Evolutionary conservation across 2,329 filamentous ascomycete genomes (phyloP).

Genomic region (Colletotrichum sp.): DNA sequence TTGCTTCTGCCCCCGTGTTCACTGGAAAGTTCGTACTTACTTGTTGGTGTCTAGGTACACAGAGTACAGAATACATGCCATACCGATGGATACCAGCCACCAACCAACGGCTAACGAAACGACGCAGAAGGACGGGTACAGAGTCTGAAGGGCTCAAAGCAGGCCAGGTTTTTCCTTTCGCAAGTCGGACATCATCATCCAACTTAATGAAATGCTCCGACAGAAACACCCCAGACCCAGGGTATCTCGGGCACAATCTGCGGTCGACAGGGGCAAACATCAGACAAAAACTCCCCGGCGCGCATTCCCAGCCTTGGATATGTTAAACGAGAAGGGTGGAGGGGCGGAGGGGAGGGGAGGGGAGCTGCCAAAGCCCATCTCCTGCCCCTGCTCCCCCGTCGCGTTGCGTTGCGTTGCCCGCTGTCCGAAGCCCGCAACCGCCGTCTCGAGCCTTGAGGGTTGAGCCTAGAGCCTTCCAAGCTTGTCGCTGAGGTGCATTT

Average conservation of each 20-base stretch:
- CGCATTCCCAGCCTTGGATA: not conserved
- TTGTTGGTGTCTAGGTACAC: not conserved
- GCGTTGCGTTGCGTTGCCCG: not conserved
- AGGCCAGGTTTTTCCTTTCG: not conserved
- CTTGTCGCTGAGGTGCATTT: not conserved
- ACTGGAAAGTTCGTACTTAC: not conserved
- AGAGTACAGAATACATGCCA: not conserved
- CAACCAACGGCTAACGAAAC: not conserved
- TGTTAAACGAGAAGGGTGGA: not conserved
- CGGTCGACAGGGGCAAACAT: conserved; percentile 7
- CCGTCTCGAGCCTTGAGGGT: not conserved
- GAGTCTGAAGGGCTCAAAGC: not conserved
- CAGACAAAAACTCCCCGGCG: conserved; percentile 16
- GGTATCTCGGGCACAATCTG: conserved; percentile 14
- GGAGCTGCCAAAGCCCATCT: not conserved
- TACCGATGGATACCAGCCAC: not conserved
- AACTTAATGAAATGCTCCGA: conserved; percentile 21
- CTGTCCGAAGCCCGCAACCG: not conserved
- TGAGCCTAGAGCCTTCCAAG: not conserved
- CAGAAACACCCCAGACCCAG: conserved; percentile 17
- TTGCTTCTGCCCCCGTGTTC: not conserved
- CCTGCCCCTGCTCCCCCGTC: not conserved
- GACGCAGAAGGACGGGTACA: not conserved
- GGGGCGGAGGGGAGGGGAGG: not conserved
- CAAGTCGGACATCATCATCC: conserved; percentile 13